phyloP scores from a whole-genome alignment of 371 early-diverging fungal genomes.

The Mucor saturninus region DNA sequence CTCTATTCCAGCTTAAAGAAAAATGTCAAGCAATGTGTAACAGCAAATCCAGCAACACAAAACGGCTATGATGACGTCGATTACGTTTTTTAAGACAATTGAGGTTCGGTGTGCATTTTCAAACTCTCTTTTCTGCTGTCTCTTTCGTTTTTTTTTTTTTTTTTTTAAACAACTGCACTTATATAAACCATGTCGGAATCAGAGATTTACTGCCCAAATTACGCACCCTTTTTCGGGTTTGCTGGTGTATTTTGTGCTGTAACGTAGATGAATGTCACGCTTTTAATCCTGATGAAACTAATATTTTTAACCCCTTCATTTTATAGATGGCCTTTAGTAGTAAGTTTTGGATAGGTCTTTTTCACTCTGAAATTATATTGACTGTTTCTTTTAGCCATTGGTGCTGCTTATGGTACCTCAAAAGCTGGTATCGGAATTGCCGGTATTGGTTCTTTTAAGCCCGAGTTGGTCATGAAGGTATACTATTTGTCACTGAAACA shows the following conservation, averaged over 20 bases:
- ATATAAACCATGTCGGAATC: constrained; percentile 30
- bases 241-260: constrained; percentile 57
- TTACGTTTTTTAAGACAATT: no score
- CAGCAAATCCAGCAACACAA: no score
- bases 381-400: constrained; percentile 68
- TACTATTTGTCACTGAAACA: neutral
- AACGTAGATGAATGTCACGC: constrained; percentile 21
- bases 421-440: constrained; percentile 90
- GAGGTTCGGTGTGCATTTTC: no score
- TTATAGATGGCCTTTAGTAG: constrained; percentile 50
- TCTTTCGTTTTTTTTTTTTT: constrained; percentile 5
- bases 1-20: no score
- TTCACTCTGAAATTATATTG: neutral
- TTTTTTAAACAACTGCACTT: neutral
- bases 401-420: constrained; percentile 93
- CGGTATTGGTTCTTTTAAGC: constrained; percentile 87
- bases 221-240: constrained; percentile 56
- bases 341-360: constrained; percentile 21
- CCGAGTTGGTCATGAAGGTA: constrained; percentile 87
- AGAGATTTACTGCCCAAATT: constrained; percentile 50
- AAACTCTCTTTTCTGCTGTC: neutral
- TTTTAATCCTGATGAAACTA: constrained; percentile 5
- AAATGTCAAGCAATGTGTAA: no score
- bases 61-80: no score
- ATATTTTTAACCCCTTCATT: constrained; percentile 5